Evolutionary conservation across 768 basidiomycete genomes (phyloP), one percentile per base, ranked within the genome.

Genomic region (Astraeus odoratus): DNA sequence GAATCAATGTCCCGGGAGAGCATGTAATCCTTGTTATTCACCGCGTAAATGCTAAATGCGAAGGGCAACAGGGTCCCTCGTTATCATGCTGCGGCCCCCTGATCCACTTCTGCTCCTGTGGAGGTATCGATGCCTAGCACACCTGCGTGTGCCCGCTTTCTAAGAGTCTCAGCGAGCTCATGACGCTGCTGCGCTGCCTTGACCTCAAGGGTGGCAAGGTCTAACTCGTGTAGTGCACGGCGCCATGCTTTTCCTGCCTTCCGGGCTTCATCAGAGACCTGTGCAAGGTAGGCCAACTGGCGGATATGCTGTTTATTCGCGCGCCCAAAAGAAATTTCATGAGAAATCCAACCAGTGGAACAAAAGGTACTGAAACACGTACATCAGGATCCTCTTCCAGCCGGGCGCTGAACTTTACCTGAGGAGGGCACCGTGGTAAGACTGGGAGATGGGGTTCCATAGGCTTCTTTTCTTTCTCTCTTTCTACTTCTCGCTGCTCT

Each of bases 111-210:
- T 53, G 43, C 43, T 49, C 41, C 52, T n/a, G 2, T 51, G 48
- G 61, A 61, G 42, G 62, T 55, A 52, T 81, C 79, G 47, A 82
- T 75, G 7, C 83, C 84, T 43, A 85, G 66, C 46, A 66, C 58
- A n/a, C 84, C 84, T 30, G 63, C 64, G 18, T 74, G 71, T 45
- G 83, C 83, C 60, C 74, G 75, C 58, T 83, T 79, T 46, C 82
- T 61, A 51, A 82, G 81, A 51, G 53, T 52, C 44, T 77, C 76
- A 19, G 82, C 77, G 16, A 78, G 67, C 51, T 68, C 74, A 43
- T 81, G 74, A 43, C 82, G 73, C 43, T 66, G 65, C 66, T 79
- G 77, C 15, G 78, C 78, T 30, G 72, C 72, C 44, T 72, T 71
- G 46, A 84, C 58, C 47, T 88, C 85, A 29, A 85, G 66, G 30